Evolutionary conservation across 169 alveolate species (phyloP).

Genomic region (Eimeria acervulina): DNA sequence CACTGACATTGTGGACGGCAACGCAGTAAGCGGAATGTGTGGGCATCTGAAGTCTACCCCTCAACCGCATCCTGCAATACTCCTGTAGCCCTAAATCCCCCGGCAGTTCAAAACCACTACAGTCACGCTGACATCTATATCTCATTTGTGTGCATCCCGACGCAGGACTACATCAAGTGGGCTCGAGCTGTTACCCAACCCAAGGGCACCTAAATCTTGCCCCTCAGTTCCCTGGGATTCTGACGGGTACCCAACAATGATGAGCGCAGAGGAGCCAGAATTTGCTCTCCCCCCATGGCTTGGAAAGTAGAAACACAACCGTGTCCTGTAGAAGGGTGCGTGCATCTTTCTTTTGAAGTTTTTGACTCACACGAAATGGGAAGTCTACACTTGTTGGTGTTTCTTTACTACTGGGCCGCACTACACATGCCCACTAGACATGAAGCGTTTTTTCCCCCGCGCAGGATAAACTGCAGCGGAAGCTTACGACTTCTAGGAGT

Average conservation of each 20-base stretch:
- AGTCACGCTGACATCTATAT: neutral
- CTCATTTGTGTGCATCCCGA: neutral
- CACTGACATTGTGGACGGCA: conserved; percentile 80
- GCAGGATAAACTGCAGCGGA: neutral
- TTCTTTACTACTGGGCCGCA: neutral
- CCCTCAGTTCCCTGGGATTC: neutral
- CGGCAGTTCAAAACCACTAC: neutral
- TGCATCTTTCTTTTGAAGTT: neutral
- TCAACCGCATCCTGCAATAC: neutral
- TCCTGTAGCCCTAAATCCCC: neutral
- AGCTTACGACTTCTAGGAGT: neutral
- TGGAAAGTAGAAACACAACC: neutral
- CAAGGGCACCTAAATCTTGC: neutral
- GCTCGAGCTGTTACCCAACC: conserved; percentile 70
- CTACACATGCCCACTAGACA: neutral
- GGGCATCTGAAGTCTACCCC: neutral
- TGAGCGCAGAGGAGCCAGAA: neutral
- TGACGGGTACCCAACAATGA: neutral
- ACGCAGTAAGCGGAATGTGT: conserved; percentile 34
- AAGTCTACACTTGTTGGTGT: neutral
- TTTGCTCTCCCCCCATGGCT: neutral
- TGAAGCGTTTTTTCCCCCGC: neutral
- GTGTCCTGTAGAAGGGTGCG: neutral
- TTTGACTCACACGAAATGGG: neutral
- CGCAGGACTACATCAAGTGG: conserved; percentile 71